These are phyloP conservation scores for Plasmodium berghei DNA, from an alignment of 169 alveolate genomes.

Conservation along the genomic window DNA sequence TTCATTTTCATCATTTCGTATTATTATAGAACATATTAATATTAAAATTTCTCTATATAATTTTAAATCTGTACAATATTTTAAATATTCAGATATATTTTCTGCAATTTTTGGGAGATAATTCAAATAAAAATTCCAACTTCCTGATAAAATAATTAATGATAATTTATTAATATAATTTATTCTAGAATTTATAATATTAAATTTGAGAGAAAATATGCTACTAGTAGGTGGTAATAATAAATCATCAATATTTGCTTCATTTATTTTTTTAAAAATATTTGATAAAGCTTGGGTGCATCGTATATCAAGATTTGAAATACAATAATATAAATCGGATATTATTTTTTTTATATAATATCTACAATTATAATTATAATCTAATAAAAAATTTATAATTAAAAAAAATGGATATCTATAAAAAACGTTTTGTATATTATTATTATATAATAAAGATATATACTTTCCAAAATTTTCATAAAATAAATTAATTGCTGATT, in stretches of 20 bases:
- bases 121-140: conserved; percentile 30
- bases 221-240: conserved; percentile 62
- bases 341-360: conserved; percentile 55
- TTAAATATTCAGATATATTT: conserved; percentile 63
- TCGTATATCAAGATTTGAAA: conserved; percentile 51
- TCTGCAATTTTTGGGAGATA: conserved; percentile 77
- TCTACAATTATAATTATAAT: conserved; percentile 47
- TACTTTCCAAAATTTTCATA: conserved; percentile 69
- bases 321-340: conserved; percentile 50
- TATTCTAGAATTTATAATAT: conserved; percentile 66
- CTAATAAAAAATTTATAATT: conserved; percentile 49
- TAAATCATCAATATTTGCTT: conserved; percentile 65
- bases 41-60: conserved; percentile 70
- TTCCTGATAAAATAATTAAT: conserved; percentile 51
- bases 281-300: conserved; percentile 46
- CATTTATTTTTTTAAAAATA: conserved; percentile 65
- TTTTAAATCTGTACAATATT: conserved; percentile 64
- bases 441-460: conserved; percentile 66
- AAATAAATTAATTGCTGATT: conserved; percentile 34
- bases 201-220: conserved; percentile 63
- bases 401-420: conserved; percentile 56
- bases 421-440: conserved; percentile 63
- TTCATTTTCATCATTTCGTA: conserved; percentile 75
- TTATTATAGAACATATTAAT: conserved; percentile 46
- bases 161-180: conserved; percentile 74